A percentile compares a stretch with the other conserved stretches of the same genome.
phyloP scores from a whole-genome alignment of 2,329 filamentous ascomycete genomes.

The Xenoacremonium recifei region DNA sequence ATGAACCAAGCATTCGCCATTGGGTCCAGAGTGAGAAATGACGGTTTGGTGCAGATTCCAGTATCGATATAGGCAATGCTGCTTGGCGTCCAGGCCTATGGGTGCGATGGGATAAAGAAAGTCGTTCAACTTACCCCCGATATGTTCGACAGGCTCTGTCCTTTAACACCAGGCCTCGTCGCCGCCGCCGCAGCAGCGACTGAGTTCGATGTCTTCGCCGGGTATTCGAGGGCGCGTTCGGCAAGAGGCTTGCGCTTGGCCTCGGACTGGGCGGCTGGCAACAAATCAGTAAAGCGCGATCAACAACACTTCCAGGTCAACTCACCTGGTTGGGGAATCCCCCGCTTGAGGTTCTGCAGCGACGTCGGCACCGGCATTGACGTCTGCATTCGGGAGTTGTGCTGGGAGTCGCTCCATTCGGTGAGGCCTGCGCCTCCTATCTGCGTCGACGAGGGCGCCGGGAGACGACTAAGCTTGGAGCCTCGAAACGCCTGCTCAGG shows the following conservation, averaged over 20 bases:
- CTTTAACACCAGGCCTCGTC: constrained; percentile 44
- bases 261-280: constrained; percentile 51
- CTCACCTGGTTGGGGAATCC: constrained; percentile 44
- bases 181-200: constrained; percentile 40
- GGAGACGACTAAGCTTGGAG: constrained; percentile 32
- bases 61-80: no score
- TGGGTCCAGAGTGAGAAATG: no score
- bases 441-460: constrained; percentile 25
- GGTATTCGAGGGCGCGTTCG: constrained; percentile 54
- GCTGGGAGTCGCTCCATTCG: constrained; percentile 60
- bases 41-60: no score
- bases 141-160: constrained; percentile 36
- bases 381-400: constrained; percentile 51
- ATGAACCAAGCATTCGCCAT: no score
- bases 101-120: constrained; percentile 1
- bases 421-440: constrained; percentile 40
- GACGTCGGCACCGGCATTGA: constrained; percentile 40
- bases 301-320: background rate
- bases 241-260: constrained; percentile 59
- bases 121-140: constrained; percentile 26
- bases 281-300: constrained; percentile 12
- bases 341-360: constrained; percentile 50
- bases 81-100: constrained; percentile 10
- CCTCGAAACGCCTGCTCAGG: constrained; percentile 23
- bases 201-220: constrained; percentile 36